Percentiles rank a stretch among this genome's conserved stretches.
Conservation (phyloP, 75 land plant species). For the Selaginella moellendorffii region DNA sequence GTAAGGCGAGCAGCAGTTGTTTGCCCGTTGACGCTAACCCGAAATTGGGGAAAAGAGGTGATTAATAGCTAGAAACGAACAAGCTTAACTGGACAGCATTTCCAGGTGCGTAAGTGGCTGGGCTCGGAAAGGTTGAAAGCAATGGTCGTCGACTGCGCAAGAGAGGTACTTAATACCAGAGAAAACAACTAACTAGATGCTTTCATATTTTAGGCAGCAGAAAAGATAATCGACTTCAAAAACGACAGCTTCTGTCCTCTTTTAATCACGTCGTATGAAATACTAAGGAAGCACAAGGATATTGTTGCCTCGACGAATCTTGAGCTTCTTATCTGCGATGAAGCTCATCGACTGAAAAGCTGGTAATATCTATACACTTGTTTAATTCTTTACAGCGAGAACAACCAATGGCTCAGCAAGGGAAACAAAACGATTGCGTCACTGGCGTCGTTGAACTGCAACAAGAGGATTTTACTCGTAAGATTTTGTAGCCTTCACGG, state of each 20-base stretch:
- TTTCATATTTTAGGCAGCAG: constrained; percentile 18
- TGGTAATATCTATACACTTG: constrained; percentile 14
- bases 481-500: background rate
- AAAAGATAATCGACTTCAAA: constrained; percentile 25
- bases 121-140: constrained; percentile 30
- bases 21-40: constrained; percentile 34
- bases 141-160: constrained; percentile 22
- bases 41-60: constrained; percentile 45
- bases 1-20: constrained; percentile 28
- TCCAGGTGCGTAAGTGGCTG: constrained; percentile 35
- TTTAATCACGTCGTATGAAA: constrained; percentile 35
- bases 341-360: constrained; percentile 39
- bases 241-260: constrained; percentile 24
- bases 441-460: constrained; percentile 21
- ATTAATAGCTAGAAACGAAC: background rate
- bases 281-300: constrained; percentile 24
- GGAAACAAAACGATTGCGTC: constrained; percentile 41
- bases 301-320: constrained; percentile 27
- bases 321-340: constrained; percentile 36
- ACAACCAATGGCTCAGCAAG: constrained; percentile 16
- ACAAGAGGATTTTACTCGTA: constrained; percentile 26
- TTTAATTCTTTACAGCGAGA: background rate
- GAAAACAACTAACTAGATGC: background rate
- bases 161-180: constrained; percentile 17
- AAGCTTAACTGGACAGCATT: background rate